Base-by-base conservation (phyloP, 345 rosid species). In the Adansonia digitata region DNA sequence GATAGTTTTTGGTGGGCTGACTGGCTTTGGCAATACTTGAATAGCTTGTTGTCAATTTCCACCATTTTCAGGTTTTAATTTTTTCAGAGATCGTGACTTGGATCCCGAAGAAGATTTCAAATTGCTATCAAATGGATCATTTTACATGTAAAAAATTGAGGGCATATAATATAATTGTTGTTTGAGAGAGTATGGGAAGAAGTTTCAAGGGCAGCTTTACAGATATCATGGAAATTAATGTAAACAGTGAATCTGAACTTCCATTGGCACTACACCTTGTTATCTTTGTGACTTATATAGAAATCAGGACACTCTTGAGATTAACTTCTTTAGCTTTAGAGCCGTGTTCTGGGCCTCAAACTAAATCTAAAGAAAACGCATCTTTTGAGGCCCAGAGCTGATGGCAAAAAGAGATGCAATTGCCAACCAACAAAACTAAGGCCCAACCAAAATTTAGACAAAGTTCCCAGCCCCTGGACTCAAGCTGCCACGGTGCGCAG, bases 101-200 rank as follows among this genome's bases (percentile, higher is more conserved):
- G 72, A 74, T 78, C 61, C 75, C 55, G 29, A 75, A 39, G 57
- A 70, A 70, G 82, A 68, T 15, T 29, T 61, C 60, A 66, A 61
- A 48, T 71, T 27, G 51, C 64, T 79, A 31, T 76, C 71, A 68
- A 66, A 78, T 49, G 73, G 75, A 55, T 74, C 72, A 40, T 49
- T 80, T 75, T 46, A n/a, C 56, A 4, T 63, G 80, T 78, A 57
- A 72, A 74, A 68, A 39, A 3, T 60, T 5, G 73, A 65, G 71
- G 66, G 56, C 12, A 65, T 75, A 59, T 75, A 42, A 69, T 78
- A 67, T 77, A 77, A 77, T 53, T 80, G 49, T 29, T 66, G 34
- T 49, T 17, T 7, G 9, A 49, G 65, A 52, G 65, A 35, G 22
- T 13, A 62, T 35, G 69, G 69, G 56, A 20, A 59, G 45, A 27